A percentile compares a stretch with the other conserved stretches of the same genome.
phyloP scores from a whole-genome alignment of 2,329 filamentous ascomycete species.

The Fusarium newnesense region DNA sequence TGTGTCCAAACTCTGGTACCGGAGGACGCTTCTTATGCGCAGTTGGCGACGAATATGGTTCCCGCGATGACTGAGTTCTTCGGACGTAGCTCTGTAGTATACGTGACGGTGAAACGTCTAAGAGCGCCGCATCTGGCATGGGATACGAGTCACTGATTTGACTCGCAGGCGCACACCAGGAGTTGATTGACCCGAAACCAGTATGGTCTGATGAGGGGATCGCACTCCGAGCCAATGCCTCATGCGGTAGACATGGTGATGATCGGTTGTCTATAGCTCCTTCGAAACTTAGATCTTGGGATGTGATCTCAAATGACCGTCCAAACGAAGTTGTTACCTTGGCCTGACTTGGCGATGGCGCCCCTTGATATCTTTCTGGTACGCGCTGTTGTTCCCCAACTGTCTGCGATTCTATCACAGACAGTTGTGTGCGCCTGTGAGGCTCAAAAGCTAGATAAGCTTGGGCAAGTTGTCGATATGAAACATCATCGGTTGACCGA shows the following conservation, averaged over 20 bases:
- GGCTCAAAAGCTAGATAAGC: slow-evolving; percentile 63
- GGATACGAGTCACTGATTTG: slow-evolving; percentile 66
- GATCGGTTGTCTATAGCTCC: slow-evolving; percentile 58
- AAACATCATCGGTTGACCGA: slow-evolving; percentile 57
- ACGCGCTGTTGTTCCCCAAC: background rate
- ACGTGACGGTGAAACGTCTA: slow-evolving; percentile 58
- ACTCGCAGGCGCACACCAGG: slow-evolving; percentile 59
- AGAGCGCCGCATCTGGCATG: slow-evolving; percentile 46
- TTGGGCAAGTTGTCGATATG: slow-evolving; percentile 60
- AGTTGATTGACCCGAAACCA: slow-evolving; percentile 41
- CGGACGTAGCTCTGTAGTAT: slow-evolving; percentile 62
- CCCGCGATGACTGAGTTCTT: slow-evolving; percentile 35
- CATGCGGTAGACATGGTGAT: slow-evolving; percentile 44
- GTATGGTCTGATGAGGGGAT: slow-evolving; percentile 13
- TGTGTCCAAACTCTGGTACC: background rate
- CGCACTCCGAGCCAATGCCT: background rate
- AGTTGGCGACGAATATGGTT: slow-evolving; percentile 23
- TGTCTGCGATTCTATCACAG: background rate
- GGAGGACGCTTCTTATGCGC: slow-evolving; percentile 1
- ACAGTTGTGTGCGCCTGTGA: slow-evolving; percentile 21
- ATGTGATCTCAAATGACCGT: slow-evolving; percentile 45
- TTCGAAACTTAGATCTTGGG: slow-evolving; percentile 56
- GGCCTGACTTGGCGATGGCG: slow-evolving; percentile 18
- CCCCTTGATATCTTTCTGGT: background rate
- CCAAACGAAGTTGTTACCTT: slow-evolving; percentile 26